Evolutionary conservation across 805 yeast genomes (phyloP), one percentile per base, ranked within the genome.

Genomic region (Naumovozyma dairenensis): DNA sequence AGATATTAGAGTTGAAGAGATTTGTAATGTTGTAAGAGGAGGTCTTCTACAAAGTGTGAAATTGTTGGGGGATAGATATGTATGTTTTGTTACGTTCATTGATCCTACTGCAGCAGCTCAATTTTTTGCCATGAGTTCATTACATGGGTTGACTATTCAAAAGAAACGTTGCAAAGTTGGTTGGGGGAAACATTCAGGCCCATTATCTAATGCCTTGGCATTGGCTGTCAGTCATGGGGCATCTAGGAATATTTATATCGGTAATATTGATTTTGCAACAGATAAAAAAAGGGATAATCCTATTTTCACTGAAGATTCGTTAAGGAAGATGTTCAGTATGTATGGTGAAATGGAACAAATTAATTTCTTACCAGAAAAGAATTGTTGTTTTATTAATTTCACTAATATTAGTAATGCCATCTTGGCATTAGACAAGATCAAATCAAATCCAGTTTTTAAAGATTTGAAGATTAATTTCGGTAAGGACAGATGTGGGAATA

Each of bases 101-200:
- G 97, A 92, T 54, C 95, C 97, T 18, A 81, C 89, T 34, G 94
- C 96, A 2, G 97, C 97, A 1, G 96, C 96, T 2, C 97, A 89
- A 60, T 89, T 89, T 56, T 89, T 80, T 59, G 96, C 96, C 6
- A 78, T 84, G 82, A 79, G 94, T 44, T 86, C 85, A 51, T 65
- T 86, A 43, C 93, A 86, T 52, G 96, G 96, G 1, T 66, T 89
- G 39, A 73, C 86, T 14, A 80, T 89, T 39, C 94, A 83, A 53
- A 80, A 79, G 55, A 71, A 93, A 49, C 72, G 87, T 49, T 80
- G 89, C 45, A 84, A 83, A 56, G 86, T 89, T 36, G 96, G 96
- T 15, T 89, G 98, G 97, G 98, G 97, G 30, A 87, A 85, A 59
- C 96, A 89, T 54, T 78, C 94, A 5, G 97, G 97, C 8, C 86